phyloP scores from a whole-genome alignment of 2,329 filamentous ascomycete genomes.

The Claviceps maximensis region DNA sequence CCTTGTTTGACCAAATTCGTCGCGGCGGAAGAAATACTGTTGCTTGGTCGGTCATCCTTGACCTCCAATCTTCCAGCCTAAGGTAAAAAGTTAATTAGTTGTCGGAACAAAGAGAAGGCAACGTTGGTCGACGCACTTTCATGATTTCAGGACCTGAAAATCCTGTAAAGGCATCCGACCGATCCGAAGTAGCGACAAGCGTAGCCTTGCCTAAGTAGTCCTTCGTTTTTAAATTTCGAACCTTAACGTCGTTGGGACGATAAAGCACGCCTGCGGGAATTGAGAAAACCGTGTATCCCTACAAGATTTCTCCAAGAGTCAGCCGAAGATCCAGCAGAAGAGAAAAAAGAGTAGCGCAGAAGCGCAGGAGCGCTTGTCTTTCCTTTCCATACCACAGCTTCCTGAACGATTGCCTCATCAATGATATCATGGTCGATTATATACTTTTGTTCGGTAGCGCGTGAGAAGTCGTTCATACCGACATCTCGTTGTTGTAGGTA shows the following conservation, averaged over 20 bases:
- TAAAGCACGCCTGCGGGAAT: slow-evolving; percentile 95
- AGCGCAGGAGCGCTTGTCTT: neutral
- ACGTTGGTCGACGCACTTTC: slow-evolving; percentile 36
- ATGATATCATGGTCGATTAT: slow-evolving; percentile 96
- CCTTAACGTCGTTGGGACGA: slow-evolving; percentile 91
- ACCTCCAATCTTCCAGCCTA: slow-evolving; percentile 39
- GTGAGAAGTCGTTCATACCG: slow-evolving; percentile 81
- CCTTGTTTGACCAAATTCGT: slow-evolving; percentile 86
- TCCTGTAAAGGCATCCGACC: slow-evolving; percentile 67
- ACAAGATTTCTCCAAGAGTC: slow-evolving; percentile 14
- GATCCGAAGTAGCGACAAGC: slow-evolving; percentile 76
- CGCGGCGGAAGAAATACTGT: slow-evolving; percentile 82
- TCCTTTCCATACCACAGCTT: slow-evolving; percentile 58
- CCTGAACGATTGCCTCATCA: slow-evolving; percentile 86
- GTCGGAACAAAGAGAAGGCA: neutral
- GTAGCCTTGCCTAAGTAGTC: slow-evolving; percentile 96
- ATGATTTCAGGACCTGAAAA: slow-evolving; percentile 70
- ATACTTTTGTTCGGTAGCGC: slow-evolving; percentile 88
- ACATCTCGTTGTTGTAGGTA: slow-evolving; percentile 85
- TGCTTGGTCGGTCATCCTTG: slow-evolving; percentile 68
- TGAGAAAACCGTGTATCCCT: slow-evolving; percentile 98
- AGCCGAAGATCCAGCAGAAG: neutral
- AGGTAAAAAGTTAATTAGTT: no score
- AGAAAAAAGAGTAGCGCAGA: neutral
- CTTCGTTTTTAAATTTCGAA: slow-evolving; percentile 94